Conservation (phyloP, 306 rosid species). For the Rosa multiflora region DNA sequence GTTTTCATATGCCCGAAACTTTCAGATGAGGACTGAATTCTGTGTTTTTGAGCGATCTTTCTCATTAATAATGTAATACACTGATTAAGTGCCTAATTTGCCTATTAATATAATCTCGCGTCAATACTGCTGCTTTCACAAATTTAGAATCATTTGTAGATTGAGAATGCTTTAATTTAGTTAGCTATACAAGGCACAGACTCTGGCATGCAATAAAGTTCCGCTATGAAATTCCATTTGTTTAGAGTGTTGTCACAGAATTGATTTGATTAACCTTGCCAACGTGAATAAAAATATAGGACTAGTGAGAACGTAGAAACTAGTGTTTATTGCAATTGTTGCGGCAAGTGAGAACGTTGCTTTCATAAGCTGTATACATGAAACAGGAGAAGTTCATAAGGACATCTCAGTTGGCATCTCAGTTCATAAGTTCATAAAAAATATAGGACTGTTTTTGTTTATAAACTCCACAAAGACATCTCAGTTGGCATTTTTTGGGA, state of each 20-base stretch:
- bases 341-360: too few species aligned
- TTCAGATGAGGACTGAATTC: neutral
- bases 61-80: constrained; percentile 10
- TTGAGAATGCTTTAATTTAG: neutral
- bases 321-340: too few species aligned
- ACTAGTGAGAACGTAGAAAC: too few species aligned
- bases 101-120: neutral
- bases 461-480: too few species aligned
- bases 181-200: neutral
- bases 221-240: neutral
- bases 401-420: too few species aligned
- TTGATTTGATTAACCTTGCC: neutral
- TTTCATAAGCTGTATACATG: too few species aligned
- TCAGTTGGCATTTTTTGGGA: too few species aligned
- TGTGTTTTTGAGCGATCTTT: constrained; percentile 6
- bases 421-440: too few species aligned
- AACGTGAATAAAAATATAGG: too few species aligned
- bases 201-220: neutral
- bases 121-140: neutral
- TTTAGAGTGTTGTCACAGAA: neutral
- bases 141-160: neutral
- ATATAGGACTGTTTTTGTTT: too few species aligned
- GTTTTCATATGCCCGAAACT: neutral
- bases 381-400: too few species aligned
- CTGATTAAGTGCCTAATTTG: neutral